Conservation (phyloP, 352 stramenopile genomes). For the Thraustotheca clavata region DNA sequence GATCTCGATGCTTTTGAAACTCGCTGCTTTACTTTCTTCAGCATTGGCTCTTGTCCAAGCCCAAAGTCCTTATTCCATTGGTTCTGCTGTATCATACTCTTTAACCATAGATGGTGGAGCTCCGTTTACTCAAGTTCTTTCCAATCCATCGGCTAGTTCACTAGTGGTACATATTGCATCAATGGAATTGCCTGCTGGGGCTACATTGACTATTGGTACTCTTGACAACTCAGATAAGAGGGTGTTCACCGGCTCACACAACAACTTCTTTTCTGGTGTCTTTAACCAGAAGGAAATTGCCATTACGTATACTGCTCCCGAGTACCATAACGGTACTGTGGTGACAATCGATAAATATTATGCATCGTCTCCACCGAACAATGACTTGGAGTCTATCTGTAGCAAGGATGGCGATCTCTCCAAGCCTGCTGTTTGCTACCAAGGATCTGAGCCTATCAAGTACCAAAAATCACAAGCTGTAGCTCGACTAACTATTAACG, state of each 20-base stretch:
- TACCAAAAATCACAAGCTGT: conserved; percentile 41
- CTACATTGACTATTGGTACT: neutral
- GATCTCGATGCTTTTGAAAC: too few species aligned
- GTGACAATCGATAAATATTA: conserved; percentile 1
- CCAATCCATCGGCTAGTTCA: too few species aligned
- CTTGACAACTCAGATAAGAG: conserved; percentile 4
- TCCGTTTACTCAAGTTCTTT: too few species aligned
- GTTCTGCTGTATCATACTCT: too few species aligned
- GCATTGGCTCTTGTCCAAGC: too few species aligned
- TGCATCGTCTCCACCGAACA: neutral
- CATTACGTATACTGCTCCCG: neutral
- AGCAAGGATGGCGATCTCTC: conserved; percentile 37
- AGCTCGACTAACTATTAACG: conserved; percentile 44
- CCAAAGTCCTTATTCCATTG: too few species aligned
- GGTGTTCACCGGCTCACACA: neutral
- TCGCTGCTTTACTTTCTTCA: too few species aligned
- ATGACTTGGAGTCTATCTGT: conserved; percentile 25
- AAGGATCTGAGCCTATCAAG: conserved; percentile 37
- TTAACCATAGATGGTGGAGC: too few species aligned
- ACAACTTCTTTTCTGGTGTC: neutral
- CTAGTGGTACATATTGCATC: neutral
- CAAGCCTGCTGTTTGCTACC: conserved; percentile 50
- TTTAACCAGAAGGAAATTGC: neutral
- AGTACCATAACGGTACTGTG: neutral
- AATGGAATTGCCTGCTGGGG: conserved; percentile 1